Conservation (phyloP, 495 filamentous ascomycete genomes). For the Pyrenula aspistea region DNA sequence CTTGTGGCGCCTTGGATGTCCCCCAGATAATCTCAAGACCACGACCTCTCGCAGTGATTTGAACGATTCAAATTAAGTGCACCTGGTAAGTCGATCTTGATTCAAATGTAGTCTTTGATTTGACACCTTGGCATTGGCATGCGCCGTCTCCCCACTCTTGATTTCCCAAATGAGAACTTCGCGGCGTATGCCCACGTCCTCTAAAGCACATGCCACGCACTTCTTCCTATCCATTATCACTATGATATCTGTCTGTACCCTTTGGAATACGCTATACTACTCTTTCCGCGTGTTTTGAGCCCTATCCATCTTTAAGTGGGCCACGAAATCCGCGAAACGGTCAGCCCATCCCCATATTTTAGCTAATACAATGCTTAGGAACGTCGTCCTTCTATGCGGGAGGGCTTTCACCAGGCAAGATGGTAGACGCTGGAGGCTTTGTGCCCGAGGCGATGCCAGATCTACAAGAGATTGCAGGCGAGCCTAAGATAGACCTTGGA, state of each 20-base stretch:
- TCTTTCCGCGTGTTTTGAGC: background rate
- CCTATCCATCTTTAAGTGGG: background rate
- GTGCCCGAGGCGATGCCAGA: conserved; percentile 36
- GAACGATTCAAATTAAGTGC: too few species aligned
- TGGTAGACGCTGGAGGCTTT: conserved; percentile 31
- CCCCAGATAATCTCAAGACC: too few species aligned
- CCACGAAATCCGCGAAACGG: background rate
- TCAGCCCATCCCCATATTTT: too few species aligned
- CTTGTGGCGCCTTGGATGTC: too few species aligned
- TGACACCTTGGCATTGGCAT: too few species aligned
- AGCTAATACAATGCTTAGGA: too few species aligned
- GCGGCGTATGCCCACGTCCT: background rate
- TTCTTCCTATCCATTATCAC: background rate
- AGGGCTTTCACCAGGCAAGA: background rate
- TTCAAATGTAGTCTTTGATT: too few species aligned
- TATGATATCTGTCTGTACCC: background rate
- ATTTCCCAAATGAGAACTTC: too few species aligned
- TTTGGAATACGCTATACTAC: background rate
- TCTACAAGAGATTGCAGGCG: conserved; percentile 31
- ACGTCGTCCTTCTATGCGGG: too few species aligned
- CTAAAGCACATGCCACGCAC: background rate
- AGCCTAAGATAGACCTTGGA: background rate
- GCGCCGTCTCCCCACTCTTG: too few species aligned
- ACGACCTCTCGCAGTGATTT: too few species aligned
- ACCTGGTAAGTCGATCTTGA: too few species aligned